Evolutionary conservation across 768 basidiomycete genomes (phyloP).

Genomic region (Mrakia gelida): DNA sequence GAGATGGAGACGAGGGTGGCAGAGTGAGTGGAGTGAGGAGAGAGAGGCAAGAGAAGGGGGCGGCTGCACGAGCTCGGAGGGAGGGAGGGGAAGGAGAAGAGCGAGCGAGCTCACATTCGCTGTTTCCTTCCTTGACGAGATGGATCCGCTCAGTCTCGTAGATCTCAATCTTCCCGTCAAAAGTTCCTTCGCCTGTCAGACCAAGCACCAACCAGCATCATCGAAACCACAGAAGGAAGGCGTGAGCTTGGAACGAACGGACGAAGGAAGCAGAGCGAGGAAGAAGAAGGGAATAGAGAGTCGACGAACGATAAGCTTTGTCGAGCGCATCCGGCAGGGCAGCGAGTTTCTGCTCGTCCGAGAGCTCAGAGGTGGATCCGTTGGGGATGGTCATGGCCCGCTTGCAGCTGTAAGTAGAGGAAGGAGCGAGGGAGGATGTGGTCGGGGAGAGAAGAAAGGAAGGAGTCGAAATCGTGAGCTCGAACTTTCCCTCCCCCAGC

Average conservation of each 20-base stretch:
- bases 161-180: slow-evolving; percentile 21
- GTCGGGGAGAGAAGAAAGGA: too few relatives aligned
- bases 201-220: too few relatives aligned
- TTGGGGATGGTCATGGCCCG: too few relatives aligned
- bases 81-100: too few relatives aligned
- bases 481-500: too few relatives aligned
- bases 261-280: background rate
- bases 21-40: background rate
- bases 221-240: background rate
- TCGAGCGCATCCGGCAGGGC: background rate
- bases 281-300: too few relatives aligned
- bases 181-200: slow-evolving; percentile 1
- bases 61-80: background rate
- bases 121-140: background rate
- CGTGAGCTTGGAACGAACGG: background rate
- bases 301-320: slow-evolving; percentile 2
- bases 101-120: slow-evolving; percentile 13
- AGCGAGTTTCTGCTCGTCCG: background rate
- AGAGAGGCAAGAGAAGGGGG: background rate
- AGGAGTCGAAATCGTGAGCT: too few relatives aligned
- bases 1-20: background rate
- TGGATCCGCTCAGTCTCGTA: slow-evolving; percentile 15
- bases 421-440: too few relatives aligned
- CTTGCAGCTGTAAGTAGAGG: too few relatives aligned
- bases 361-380: background rate